These are phyloP conservation scores for Jamesozyma piceae DNA, from an alignment of 805 yeast genomes.

Conservation along the genomic window DNA sequence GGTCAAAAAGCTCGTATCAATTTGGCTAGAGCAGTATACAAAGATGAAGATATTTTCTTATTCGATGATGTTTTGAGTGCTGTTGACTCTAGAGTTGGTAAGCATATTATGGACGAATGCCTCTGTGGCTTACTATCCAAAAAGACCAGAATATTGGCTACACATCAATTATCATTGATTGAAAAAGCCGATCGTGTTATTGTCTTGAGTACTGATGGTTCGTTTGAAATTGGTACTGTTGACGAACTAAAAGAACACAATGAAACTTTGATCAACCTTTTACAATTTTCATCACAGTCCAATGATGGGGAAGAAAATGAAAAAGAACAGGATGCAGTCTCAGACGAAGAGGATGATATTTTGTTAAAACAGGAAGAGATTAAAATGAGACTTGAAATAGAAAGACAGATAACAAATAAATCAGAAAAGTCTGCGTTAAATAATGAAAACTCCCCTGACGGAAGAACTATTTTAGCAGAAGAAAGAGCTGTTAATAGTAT, in stretches of 20 bases:
- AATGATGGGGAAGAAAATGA: slow-evolving; percentile 27
- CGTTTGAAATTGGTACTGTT: slow-evolving; percentile 53
- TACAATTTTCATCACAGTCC: slow-evolving; percentile 37
- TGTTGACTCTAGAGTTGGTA: slow-evolving; percentile 82
- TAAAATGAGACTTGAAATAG: slow-evolving; percentile 4
- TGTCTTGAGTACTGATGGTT: slow-evolving; percentile 54
- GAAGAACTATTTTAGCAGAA: slow-evolving; percentile 41
- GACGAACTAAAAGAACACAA: slow-evolving; percentile 40
- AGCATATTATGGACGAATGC: slow-evolving; percentile 64
- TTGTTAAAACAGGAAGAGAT: slow-evolving; percentile 5
- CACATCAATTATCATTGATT: slow-evolving; percentile 72
- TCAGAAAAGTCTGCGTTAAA: slow-evolving; percentile 14
- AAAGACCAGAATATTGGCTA: slow-evolving; percentile 68
- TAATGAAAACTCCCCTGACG: slow-evolving; percentile 18
- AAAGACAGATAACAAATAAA: slow-evolving; percentile 10
- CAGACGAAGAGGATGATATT: slow-evolving; percentile 10
- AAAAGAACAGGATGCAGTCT: slow-evolving; percentile 17
- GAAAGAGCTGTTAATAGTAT: slow-evolving; percentile 52
- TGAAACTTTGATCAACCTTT: slow-evolving; percentile 40
- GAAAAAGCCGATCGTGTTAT: slow-evolving; percentile 61
- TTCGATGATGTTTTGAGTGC: slow-evolving; percentile 78
- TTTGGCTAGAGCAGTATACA: slow-evolving; percentile 72
- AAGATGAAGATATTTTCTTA: slow-evolving; percentile 54
- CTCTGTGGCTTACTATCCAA: slow-evolving; percentile 45
- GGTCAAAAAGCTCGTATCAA: slow-evolving; percentile 81